These are phyloP conservation scores for Penicillium sp. DNA, from an alignment of 2,329 filamentous ascomycete species.

Conservation along the genomic window DNA sequence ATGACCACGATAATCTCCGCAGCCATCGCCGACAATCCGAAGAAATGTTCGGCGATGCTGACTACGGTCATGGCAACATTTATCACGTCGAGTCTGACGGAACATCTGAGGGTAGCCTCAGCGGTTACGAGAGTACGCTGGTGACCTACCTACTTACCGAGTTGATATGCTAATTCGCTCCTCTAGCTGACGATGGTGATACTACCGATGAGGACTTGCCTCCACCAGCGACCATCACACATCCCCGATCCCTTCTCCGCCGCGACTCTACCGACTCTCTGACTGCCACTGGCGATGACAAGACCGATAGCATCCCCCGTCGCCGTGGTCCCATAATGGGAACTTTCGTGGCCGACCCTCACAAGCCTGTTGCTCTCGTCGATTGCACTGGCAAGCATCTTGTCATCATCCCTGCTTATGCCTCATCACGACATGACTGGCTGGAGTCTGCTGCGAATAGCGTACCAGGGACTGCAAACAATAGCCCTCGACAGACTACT, in stretches of 20 bases:
- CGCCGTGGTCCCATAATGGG: conserved; percentile 53
- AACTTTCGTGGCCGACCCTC: conserved; percentile 52
- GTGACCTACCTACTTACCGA: conserved; percentile 26
- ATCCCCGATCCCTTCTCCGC: conserved; percentile 55
- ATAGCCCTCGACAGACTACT: conserved; percentile 46
- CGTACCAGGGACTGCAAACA: conserved; percentile 46
- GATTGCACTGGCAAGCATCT: conserved; percentile 54
- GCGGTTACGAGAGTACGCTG: conserved; percentile 64
- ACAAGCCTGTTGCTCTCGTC: conserved; percentile 53
- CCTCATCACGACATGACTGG: conserved; percentile 52
- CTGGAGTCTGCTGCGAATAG: conserved; percentile 48
- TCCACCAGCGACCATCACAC: conserved; percentile 52
- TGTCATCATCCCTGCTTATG: conserved; percentile 53
- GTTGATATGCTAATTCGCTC: conserved; percentile 50
- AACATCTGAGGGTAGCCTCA: conserved; percentile 43
- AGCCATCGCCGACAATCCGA: conserved; percentile 39
- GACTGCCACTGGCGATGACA: conserved; percentile 47
- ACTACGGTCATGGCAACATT: conserved; percentile 47
- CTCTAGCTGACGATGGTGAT: conserved; percentile 61
- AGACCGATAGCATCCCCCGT: conserved; percentile 36
- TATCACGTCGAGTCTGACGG: conserved; percentile 50
- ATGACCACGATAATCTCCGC: conserved; percentile 51
- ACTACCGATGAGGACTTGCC: conserved; percentile 64
- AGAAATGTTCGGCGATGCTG: conserved; percentile 43
- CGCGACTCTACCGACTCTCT: conserved; percentile 52